A percentile compares a stretch with the other conserved stretches of the same genome.
Evolutionary conservation across 2,329 filamentous ascomycete genomes (phyloP).

Genomic region (Lecanicillium sp.): DNA sequence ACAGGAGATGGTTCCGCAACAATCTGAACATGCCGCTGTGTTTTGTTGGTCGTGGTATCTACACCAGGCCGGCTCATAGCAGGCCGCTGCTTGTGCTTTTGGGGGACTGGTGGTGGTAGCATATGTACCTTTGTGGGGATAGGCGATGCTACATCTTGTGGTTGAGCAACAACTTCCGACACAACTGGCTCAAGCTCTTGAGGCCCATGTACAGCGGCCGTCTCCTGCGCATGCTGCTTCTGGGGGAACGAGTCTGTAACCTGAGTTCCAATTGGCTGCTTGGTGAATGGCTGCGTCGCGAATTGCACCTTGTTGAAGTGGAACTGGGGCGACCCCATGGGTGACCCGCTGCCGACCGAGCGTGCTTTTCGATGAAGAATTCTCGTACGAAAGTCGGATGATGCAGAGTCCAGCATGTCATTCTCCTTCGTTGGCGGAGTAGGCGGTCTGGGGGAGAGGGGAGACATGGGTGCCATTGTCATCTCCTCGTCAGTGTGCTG

Average conservation of each 20-base stretch:
- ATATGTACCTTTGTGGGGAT: neutral
- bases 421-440: conserved; percentile 14
- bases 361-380: conserved; percentile 15
- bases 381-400: neutral
- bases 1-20: conserved; percentile 7
- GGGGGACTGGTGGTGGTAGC: conserved; percentile 2
- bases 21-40: too few relatives aligned
- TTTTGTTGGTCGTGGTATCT: too few relatives aligned
- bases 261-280: too few relatives aligned
- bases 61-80: neutral
- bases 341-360: conserved; percentile 13
- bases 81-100: conserved; percentile 3
- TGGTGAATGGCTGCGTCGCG: neutral
- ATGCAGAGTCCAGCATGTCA: neutral
- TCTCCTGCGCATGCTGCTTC: too few relatives aligned
- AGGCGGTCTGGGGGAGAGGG: conserved; percentile 22
- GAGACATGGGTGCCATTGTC: conserved; percentile 6
- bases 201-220: too few relatives aligned
- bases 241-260: too few relatives aligned
- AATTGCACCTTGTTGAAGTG: neutral
- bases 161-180: too few relatives aligned
- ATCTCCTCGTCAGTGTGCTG: conserved; percentile 7
- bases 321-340: neutral
- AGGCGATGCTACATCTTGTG: too few relatives aligned
- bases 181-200: too few relatives aligned